Base-by-base conservation (phyloP, 345 rosid genomes). In the Populus tremula region DNA sequence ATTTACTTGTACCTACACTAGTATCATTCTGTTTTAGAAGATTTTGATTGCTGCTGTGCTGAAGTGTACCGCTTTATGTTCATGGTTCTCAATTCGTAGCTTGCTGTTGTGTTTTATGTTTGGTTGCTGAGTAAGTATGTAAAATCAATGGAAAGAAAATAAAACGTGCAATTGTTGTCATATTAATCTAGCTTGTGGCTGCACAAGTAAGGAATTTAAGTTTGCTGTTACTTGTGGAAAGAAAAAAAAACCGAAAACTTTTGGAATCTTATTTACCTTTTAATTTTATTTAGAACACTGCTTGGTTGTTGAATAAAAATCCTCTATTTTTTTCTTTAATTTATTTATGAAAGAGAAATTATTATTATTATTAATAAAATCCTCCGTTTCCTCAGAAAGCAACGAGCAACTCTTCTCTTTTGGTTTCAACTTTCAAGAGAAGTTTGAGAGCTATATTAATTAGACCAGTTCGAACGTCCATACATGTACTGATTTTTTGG, bases 361-460 rank as follows among this genome's bases (percentile, higher is more conserved):
- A 33, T 0, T 41, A 45, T 2, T 41, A 45, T 2, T 47, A 13
- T 1, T 47, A 47, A 13, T 47, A 47, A 47, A 47, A 25, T 29
- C 54, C 21, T 49, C 25, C 31, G 18, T 9, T 33, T 71, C 23
- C 39, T 56, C 43, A 21, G 43, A 72, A 31, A 72, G 47, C 31
- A 59, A n/a, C 50, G 50, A 4, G 17, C 50, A 47, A 47, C 50
- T 73, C 35, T 21, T 72, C n/a, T 13, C 67, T 70, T 79, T 50
- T 69, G 67, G 70, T 72, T 79, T 66, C 67, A 31, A 79, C 67
- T 72, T 79, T 66, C 67, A 31, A 79, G 75, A 29, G 47, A 75
- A 11, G 70, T 77, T 43, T 61, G 71, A 72, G 71, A 25, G 78
- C 38, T 31, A n/a, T 27, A 45, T 45, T 13, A 13, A 43, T 33